Percentiles rank a stretch among this genome's conserved stretches.
These are phyloP conservation scores for Lepidium campestre DNA, from an alignment of 441 rosid genomes.

Conservation along the genomic window DNA sequence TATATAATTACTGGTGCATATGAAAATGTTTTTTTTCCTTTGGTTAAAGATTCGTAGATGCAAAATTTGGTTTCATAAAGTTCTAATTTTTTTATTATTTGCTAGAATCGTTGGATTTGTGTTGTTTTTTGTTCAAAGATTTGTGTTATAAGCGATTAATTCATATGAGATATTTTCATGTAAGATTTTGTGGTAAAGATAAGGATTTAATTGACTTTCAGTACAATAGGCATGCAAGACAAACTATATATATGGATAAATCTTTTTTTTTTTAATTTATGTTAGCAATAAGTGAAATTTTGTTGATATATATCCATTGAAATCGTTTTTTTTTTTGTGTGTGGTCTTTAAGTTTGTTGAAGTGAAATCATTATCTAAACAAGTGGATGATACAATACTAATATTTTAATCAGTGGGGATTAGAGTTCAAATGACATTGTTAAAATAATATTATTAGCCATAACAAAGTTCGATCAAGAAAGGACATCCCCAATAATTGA, in stretches of 20 bases:
- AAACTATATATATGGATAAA: background rate
- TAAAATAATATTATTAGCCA: conserved; percentile 5
- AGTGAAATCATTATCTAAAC: background rate
- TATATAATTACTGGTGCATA: background rate
- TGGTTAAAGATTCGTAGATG: background rate
- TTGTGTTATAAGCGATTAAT: too few species aligned
- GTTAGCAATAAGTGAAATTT: background rate
- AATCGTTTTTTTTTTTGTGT: background rate
- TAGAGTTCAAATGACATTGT: background rate
- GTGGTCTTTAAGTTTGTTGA: too few species aligned
- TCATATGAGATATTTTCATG: background rate
- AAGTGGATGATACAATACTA: conserved; percentile 5
- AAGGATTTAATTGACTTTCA: background rate
- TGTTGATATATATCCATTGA: background rate
- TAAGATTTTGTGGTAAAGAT: background rate
- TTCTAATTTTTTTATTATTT: background rate
- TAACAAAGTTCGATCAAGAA: conserved; percentile 13
- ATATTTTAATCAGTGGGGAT: background rate
- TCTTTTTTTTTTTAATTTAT: background rate
- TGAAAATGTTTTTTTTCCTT: too few species aligned
- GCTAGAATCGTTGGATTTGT: background rate
- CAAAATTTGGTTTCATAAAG: background rate
- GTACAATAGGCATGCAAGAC: background rate
- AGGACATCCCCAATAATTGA: conserved; percentile 3
- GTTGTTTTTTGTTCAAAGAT: too few species aligned